Percentiles rank a stretch among this genome's conserved stretches.
phyloP scores from a whole-genome alignment of 1,284 basidiomycete genomes.

The Ganoderma sp. region DNA sequence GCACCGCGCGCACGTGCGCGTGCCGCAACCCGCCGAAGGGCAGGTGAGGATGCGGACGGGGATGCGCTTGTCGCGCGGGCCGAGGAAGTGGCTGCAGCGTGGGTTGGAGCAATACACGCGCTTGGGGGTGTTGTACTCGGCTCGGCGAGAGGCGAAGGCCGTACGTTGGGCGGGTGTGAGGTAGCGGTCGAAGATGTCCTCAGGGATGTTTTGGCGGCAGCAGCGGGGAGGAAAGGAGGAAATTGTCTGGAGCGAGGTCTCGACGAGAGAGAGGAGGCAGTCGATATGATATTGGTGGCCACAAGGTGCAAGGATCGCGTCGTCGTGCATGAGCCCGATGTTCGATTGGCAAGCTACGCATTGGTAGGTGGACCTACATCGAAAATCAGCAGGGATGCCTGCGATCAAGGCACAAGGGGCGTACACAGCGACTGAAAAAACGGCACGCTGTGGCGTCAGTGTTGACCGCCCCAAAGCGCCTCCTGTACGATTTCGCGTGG shows the following conservation, averaged over 20 bases:
- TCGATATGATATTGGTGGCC: conserved; percentile 47
- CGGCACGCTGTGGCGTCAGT: conserved; percentile 6
- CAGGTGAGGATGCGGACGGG: conserved; percentile 34
- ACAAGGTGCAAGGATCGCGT: conserved; percentile 43
- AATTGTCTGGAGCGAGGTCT: conserved; percentile 47
- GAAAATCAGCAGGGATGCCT: not conserved
- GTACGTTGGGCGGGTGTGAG: conserved; percentile 36
- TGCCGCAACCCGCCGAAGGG: conserved; percentile 36
- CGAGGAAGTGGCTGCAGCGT: conserved; percentile 49
- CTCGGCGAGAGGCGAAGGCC: conserved; percentile 40
- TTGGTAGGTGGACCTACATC: conserved; percentile 21
- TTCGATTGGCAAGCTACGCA: conserved; percentile 47
- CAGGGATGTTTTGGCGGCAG: conserved; percentile 45
- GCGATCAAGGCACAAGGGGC: not conserved
- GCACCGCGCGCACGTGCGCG: conserved; percentile 45
- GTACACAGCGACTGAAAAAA: conserved; percentile 17
- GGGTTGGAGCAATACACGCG: conserved; percentile 52
- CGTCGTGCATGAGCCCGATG: conserved; percentile 38
- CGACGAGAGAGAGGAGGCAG: conserved; percentile 48
- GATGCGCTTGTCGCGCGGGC: conserved; percentile 36
- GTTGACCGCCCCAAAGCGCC: not conserved
- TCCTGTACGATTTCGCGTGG: conserved; percentile 4
- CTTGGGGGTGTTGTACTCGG: conserved; percentile 46
- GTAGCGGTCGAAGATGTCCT: conserved; percentile 38
- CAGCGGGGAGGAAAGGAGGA: conserved; percentile 53